Conservation (phyloP, 2,329 filamentous ascomycete species). For the Fonsecaea pedrosoi region DNA sequence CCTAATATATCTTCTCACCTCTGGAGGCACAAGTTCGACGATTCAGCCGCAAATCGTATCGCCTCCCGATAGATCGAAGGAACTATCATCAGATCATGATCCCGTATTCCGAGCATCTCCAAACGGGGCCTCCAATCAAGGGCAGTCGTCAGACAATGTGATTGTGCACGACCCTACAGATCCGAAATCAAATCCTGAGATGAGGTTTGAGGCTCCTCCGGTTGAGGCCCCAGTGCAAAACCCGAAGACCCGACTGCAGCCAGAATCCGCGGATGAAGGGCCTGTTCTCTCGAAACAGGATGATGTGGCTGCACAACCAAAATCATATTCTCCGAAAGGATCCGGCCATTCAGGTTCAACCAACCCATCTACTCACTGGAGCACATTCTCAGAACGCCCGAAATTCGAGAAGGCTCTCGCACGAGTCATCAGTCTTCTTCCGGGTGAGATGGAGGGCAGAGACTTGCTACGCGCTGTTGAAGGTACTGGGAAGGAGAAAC, state of each 20-base stretch:
- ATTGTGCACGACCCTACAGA: background rate
- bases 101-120: conserved; percentile 11
- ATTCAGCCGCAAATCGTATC: conserved; percentile 15
- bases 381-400: conserved; percentile 36
- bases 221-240: background rate
- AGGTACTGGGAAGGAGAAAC: conserved; percentile 48
- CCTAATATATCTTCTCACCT: conserved; percentile 31
- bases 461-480: conserved; percentile 49
- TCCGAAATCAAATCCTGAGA: background rate
- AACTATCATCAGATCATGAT: conserved; percentile 14
- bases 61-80: conserved; percentile 13
- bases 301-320: conserved; percentile 10
- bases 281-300: background rate
- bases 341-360: conserved; percentile 15
- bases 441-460: conserved; percentile 40
- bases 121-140: background rate
- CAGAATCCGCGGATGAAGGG: conserved; percentile 15
- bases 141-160: conserved; percentile 2
- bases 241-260: background rate
- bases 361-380: conserved; percentile 7
- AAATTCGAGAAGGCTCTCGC: conserved; percentile 39
- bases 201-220: conserved; percentile 21
- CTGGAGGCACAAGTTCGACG: conserved; percentile 11
- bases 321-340: conserved; percentile 6
- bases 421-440: conserved; percentile 37